Evolutionary conservation across 768 basidiomycete genomes (phyloP).

Genomic region (Mycena venus): DNA sequence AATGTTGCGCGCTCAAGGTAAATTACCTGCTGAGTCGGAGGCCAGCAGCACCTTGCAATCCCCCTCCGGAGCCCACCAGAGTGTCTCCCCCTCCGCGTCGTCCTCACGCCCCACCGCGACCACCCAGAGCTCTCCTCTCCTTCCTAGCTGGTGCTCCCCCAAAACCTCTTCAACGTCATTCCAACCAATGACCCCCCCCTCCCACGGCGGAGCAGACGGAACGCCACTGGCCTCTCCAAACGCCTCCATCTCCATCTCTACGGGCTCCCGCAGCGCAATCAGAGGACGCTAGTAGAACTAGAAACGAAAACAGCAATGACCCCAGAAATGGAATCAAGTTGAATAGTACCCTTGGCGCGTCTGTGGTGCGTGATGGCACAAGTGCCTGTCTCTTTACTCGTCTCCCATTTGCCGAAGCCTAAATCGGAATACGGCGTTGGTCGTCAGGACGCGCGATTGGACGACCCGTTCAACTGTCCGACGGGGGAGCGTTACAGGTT

Average conservation of each 20-base stretch:
- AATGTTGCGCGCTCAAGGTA: conserved; percentile 8
- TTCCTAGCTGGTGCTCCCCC: background rate
- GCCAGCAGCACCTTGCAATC: background rate
- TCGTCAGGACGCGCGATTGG: conserved; percentile 28
- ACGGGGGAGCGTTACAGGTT: conserved; percentile 26
- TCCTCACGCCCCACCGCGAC: background rate
- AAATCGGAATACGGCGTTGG: conserved; percentile 16
- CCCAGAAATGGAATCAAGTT: background rate
- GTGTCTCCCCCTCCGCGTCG: background rate
- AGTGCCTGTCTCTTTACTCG: background rate
- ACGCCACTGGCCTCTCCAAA: conserved; percentile 11
- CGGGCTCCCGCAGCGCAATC: background rate
- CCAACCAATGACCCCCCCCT: conserved; percentile 17
- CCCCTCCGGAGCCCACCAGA: background rate
- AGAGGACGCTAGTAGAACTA: background rate
- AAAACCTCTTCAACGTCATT: background rate
- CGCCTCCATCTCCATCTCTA: background rate
- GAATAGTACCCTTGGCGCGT: background rate
- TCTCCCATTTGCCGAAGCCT: conserved; percentile 12
- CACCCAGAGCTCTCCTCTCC: background rate
- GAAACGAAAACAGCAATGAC: background rate
- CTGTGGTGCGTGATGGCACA: conserved; percentile 10
- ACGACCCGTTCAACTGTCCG: conserved; percentile 24
- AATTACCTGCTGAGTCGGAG: background rate
- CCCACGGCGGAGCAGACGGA: conserved; percentile 24